These are phyloP conservation scores for Bimuria novae-zelandiae DNA, from an alignment of 2,329 filamentous ascomycete genomes.

Conservation along the genomic window DNA sequence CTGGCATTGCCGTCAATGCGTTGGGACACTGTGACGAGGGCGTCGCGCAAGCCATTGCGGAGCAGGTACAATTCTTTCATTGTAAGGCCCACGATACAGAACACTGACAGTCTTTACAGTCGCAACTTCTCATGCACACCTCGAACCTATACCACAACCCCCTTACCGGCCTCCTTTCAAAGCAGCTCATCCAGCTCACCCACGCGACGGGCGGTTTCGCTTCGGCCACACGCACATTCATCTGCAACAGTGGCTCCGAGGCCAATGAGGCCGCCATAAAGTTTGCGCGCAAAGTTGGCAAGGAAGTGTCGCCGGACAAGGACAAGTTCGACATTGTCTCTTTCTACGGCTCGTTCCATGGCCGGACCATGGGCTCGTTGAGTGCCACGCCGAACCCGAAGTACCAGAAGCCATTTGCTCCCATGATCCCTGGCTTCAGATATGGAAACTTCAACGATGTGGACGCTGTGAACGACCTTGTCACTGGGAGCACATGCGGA, in stretches of 20 bases:
- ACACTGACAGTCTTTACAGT: constrained; percentile 35
- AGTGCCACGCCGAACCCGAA: constrained; percentile 98
- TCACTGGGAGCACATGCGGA: constrained; percentile 86
- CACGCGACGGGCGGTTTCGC: constrained; percentile 79
- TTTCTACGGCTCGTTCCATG: constrained; percentile 92
- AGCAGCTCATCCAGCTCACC: constrained; percentile 82
- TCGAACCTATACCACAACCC: constrained; percentile 98
- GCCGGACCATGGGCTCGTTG: constrained; percentile 90
- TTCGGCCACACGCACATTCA: constrained; percentile 77
- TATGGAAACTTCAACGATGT: constrained; percentile 88
- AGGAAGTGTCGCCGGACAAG: constrained; percentile 71
- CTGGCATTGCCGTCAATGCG: constrained; percentile 93
- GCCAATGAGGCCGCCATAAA: constrained; percentile 98
- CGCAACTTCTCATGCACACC: constrained; percentile 79
- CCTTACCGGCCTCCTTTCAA: constrained; percentile 88
- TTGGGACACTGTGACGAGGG: constrained; percentile 88
- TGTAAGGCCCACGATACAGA: not conserved
- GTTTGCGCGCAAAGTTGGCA: constrained; percentile 90
- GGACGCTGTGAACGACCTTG: constrained; percentile 68
- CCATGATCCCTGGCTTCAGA: constrained; percentile 92
- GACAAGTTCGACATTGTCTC: constrained; percentile 83
- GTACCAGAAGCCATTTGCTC: constrained; percentile 92
- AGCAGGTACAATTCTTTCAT: constrained; percentile 63
- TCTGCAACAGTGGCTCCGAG: constrained; percentile 96
- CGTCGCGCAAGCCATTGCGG: constrained; percentile 72